phyloP scores from a whole-genome alignment of 768 basidiomycete species.

The Lentinula aciculospora region DNA sequence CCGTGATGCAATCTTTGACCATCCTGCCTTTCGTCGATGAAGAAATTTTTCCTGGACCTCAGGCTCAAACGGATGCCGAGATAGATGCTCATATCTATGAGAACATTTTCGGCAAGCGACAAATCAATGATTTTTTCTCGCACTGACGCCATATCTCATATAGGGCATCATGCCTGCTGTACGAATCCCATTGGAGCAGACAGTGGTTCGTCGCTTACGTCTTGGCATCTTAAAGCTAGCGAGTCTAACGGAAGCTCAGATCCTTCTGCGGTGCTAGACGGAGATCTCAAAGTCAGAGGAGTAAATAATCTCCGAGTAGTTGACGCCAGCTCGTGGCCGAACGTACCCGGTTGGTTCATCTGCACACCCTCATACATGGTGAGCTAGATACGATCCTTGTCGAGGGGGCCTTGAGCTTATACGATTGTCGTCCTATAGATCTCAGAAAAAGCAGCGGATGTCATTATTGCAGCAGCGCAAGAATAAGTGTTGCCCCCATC shows the following conservation, averaged over 20 bases:
- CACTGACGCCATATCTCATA: background rate
- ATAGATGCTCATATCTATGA: conserved; percentile 21
- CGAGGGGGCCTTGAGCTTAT: background rate
- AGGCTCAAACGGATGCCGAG: conserved; percentile 15
- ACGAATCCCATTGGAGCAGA: conserved; percentile 23
- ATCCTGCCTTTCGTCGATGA: conserved; percentile 10
- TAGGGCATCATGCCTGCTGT: conserved; percentile 26
- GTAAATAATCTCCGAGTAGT: conserved; percentile 24
- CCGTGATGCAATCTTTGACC: conserved; percentile 15
- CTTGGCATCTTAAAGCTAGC: background rate
- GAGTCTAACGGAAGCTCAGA: conserved; percentile 11
- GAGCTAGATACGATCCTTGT: conserved; percentile 3
- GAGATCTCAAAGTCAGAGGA: conserved; percentile 23
- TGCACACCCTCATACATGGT: conserved; percentile 26
- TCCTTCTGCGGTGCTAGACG: conserved; percentile 22
- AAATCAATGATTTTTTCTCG: too few species aligned
- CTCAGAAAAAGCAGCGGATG: conserved; percentile 25
- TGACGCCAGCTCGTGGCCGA: conserved; percentile 24
- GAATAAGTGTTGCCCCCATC: too few species aligned
- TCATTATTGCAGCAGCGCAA: conserved; percentile 16
- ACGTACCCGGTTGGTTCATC: conserved; percentile 26
- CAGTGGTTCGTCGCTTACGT: conserved; percentile 14
- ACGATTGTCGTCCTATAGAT: conserved; percentile 14
- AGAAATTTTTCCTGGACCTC: conserved; percentile 17
- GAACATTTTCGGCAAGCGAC: conserved; percentile 22